Conservation (phyloP, 75 land plant genomes). For the Larix kaempferi region DNA sequence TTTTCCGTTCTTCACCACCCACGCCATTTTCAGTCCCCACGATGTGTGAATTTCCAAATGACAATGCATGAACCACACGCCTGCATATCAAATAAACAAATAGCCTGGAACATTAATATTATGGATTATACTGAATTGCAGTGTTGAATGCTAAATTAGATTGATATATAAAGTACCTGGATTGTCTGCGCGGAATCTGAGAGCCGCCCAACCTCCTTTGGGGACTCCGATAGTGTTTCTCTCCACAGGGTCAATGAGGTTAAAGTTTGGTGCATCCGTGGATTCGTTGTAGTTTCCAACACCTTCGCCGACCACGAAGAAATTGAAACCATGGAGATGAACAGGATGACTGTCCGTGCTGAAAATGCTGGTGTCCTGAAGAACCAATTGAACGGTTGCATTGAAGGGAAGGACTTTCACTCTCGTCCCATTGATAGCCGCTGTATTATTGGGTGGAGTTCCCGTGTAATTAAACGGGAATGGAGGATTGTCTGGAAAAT, state of each 20-base stretch:
- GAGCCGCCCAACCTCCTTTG: slow-evolving; percentile 47
- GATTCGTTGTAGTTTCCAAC: slow-evolving; percentile 44
- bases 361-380: slow-evolving; percentile 29
- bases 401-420: slow-evolving; percentile 19
- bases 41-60: no score
- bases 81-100: no score
- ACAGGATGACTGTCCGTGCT: slow-evolving; percentile 37
- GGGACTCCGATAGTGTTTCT: slow-evolving; percentile 48
- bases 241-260: slow-evolving; percentile 42
- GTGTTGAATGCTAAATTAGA: no score
- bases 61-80: no score
- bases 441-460: slow-evolving; percentile 23
- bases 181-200: slow-evolving; percentile 47
- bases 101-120: no score
- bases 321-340: slow-evolving; percentile 42
- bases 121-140: no score
- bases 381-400: slow-evolving; percentile 24
- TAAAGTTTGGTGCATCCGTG: slow-evolving; percentile 39
- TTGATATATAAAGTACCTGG: slow-evolving; percentile 31
- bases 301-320: slow-evolving; percentile 35
- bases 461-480: slow-evolving; percentile 36
- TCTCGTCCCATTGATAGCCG: slow-evolving; percentile 9
- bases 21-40: no score
- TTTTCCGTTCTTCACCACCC: no score
- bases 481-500: slow-evolving; percentile 27